A percentile compares a stretch with the other conserved stretches of the same genome.
Conservation (phyloP, 805 yeast species). For the Nakazawaea peltata region DNA sequence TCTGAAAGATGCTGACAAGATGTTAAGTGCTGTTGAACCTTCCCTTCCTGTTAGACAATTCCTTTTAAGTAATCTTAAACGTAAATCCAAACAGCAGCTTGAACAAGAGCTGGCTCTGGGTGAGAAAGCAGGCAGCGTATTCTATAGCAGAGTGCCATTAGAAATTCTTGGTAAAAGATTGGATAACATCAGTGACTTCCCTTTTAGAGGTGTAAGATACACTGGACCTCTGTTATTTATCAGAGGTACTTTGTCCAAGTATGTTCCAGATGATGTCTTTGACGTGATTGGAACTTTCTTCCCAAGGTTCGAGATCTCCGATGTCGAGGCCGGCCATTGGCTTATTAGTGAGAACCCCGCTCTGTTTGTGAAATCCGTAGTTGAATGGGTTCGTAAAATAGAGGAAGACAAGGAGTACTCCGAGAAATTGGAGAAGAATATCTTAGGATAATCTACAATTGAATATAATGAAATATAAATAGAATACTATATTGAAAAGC, state of each 20-base stretch:
- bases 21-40: constrained; percentile 55
- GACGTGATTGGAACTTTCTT: constrained; percentile 69
- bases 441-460: neutral
- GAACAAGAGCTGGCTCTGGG: constrained; percentile 20
- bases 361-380: constrained; percentile 58
- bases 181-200: constrained; percentile 69
- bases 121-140: no score
- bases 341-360: constrained; percentile 78
- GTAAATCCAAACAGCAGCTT: constrained; percentile 32
- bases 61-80: constrained; percentile 57
- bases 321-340: constrained; percentile 89
- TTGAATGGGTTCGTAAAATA: constrained; percentile 47
- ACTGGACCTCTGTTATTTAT: constrained; percentile 70
- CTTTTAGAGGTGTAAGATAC: constrained; percentile 56
- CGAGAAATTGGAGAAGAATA: constrained; percentile 4
- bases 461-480: neutral
- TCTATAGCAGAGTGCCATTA: constrained; percentile 60
- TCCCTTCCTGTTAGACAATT: constrained; percentile 63
- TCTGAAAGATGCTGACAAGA: constrained; percentile 60
- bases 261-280: constrained; percentile 76
- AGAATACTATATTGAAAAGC: neutral
- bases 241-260: constrained; percentile 68
- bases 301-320: constrained; percentile 68
- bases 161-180: constrained; percentile 58
- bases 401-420: constrained; percentile 16